These are phyloP conservation scores for Nothomitra cinnamomea DNA, from an alignment of 2,329 filamentous ascomycete species.

Conservation along the genomic window DNA sequence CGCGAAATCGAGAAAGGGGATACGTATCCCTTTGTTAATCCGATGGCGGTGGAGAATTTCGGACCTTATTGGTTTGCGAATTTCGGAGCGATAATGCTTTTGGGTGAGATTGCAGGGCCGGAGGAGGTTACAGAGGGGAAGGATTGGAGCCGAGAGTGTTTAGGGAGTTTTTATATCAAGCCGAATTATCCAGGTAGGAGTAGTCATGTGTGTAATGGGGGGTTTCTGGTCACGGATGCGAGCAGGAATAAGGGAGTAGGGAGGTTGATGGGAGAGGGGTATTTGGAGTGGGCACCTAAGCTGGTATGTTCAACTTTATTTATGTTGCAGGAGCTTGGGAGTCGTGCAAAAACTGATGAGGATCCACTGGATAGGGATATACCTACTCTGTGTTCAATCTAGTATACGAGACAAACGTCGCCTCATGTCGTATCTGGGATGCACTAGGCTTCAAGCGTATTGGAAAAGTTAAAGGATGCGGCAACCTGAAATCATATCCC, in stretches of 20 bases:
- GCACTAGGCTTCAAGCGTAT: constrained; percentile 84
- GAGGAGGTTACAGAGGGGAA: constrained; percentile 38
- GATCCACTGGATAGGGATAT: constrained; percentile 42
- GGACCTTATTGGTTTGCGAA: constrained; percentile 80
- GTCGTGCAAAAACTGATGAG: not conserved
- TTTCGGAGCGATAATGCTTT: constrained; percentile 74
- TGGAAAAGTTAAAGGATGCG: constrained; percentile 59
- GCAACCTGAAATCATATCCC: constrained; percentile 51
- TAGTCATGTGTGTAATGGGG: constrained; percentile 69
- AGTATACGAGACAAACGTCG: constrained; percentile 86
- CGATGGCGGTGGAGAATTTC: constrained; percentile 58
- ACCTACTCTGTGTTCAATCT: constrained; percentile 89
- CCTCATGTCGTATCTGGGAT: constrained; percentile 82
- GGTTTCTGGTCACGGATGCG: constrained; percentile 31
- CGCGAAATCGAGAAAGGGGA: constrained; percentile 85
- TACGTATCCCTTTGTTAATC: constrained; percentile 75
- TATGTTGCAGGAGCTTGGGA: not conserved
- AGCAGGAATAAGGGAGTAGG: constrained; percentile 32
- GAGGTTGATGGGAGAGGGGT: constrained; percentile 33
- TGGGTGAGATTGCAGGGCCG: constrained; percentile 52
- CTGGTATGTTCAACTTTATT: constrained; percentile 19
- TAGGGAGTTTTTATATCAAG: constrained; percentile 88
- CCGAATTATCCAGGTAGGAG: constrained; percentile 84
- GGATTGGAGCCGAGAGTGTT: constrained; percentile 66
- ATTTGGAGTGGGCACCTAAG: constrained; percentile 35